These are phyloP conservation scores for Trichophyton simii DNA, from an alignment of 2,329 filamentous ascomycete genomes.

Conservation along the genomic window DNA sequence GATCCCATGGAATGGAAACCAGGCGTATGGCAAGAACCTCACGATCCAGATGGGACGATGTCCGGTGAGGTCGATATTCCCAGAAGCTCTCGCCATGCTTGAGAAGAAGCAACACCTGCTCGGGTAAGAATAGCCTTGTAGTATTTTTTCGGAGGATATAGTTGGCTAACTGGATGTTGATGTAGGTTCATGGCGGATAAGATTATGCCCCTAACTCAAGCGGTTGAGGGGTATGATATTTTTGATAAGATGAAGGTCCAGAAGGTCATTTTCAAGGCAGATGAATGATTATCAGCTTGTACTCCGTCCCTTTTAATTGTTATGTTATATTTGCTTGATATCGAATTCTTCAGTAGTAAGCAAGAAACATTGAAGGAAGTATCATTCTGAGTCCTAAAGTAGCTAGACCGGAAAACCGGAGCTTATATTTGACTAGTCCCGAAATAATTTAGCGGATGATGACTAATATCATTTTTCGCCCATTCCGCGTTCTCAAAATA, in stretches of 20 bases:
- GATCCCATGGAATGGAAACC: conserved; percentile 54
- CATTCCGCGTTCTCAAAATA: no score
- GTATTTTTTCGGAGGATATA: neutral
- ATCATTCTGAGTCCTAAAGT: no score
- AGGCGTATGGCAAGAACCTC: conserved; percentile 57
- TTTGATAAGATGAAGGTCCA: conserved; percentile 63
- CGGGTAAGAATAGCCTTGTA: conserved; percentile 38
- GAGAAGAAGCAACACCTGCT: conserved; percentile 55
- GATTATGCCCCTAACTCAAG: conserved; percentile 56
- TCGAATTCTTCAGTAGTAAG: no score
- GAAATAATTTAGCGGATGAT: no score
- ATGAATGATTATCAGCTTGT: conserved; percentile 19
- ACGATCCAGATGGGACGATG: conserved; percentile 64
- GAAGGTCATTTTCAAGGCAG: conserved; percentile 55
- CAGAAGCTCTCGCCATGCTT: conserved; percentile 51
- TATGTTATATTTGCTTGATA: no score
- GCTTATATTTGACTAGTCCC: no score
- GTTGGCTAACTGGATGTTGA: conserved; percentile 14
- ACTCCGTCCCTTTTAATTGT: no score
- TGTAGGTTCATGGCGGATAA: conserved; percentile 63
- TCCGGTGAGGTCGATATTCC: conserved; percentile 59
- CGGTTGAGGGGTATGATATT: conserved; percentile 55
- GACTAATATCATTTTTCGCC: no score
- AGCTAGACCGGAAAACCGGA: no score
- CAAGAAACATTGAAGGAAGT: no score